phyloP scores from a whole-genome alignment of 306 rosid species.

The Sphenostylis stenocarpa region DNA sequence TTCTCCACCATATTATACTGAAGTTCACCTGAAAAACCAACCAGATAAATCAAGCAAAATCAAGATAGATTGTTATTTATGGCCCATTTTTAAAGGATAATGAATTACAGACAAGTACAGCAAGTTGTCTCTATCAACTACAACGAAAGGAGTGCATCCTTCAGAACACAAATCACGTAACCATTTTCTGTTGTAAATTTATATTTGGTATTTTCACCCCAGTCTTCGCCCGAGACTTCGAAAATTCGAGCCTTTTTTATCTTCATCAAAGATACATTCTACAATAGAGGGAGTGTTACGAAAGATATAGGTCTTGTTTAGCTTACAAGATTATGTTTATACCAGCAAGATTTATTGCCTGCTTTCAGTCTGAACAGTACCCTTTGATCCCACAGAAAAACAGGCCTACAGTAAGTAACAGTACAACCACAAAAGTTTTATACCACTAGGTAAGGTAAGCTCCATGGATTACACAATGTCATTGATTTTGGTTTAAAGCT shows the following conservation, averaged over 20 bases:
- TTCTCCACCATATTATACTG: neutral
- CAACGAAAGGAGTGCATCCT: neutral
- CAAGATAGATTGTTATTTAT: neutral
- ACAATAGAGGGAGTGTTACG: neutral
- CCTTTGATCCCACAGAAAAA: neutral
- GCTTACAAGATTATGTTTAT: neutral
- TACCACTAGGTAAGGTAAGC: neutral
- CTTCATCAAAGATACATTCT: neutral
- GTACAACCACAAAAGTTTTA: neutral
- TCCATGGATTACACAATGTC: neutral
- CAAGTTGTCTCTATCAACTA: neutral
- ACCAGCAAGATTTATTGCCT: neutral
- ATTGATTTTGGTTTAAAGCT: neutral
- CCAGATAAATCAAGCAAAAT: neutral
- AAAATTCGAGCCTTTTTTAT: neutral
- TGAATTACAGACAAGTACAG: neutral
- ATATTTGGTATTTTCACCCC: neutral
- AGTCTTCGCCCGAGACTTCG: neutral
- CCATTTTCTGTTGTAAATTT: neutral
- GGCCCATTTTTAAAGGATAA: neutral
- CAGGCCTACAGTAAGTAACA: neutral
- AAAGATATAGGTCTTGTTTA: slow-evolving; percentile 6
- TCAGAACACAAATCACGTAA: neutral
- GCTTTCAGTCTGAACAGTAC: slow-evolving; percentile 3
- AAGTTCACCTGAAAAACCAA: neutral